Evolutionary conservation across 257 asterid genomes (phyloP).

Genomic region (Cinchona pubescens): DNA sequence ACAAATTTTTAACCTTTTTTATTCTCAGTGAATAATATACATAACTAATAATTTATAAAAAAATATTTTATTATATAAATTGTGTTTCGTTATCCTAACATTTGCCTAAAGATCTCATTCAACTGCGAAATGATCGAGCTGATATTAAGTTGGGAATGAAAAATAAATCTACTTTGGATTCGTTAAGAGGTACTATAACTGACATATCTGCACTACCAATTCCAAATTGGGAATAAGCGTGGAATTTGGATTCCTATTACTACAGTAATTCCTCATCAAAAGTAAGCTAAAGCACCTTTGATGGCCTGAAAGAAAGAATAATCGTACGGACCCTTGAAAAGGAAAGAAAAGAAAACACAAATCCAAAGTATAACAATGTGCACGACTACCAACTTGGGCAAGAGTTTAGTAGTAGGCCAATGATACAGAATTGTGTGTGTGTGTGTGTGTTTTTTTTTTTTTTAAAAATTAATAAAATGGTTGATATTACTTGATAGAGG

Average conservation of each 20-base stretch:
- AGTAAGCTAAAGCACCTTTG: neutral
- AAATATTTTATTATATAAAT: too few species aligned
- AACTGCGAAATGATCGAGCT: neutral
- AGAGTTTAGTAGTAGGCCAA: too few species aligned
- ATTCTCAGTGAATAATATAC: too few species aligned
- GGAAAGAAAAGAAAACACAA: neutral
- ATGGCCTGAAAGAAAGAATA: neutral
- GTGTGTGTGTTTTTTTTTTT: too few species aligned
- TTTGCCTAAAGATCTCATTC: neutral
- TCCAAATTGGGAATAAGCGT: neutral
- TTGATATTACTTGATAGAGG: too few species aligned
- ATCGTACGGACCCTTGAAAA: neutral
- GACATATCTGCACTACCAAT: neutral
- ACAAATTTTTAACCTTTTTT: too few species aligned
- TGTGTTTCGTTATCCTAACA: too few species aligned
- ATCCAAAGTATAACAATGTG: too few species aligned
- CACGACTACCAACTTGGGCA: neutral
- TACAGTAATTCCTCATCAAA: neutral
- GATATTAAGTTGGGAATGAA: slow-evolving; percentile 1
- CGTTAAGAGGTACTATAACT: neutral
- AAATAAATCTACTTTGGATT: slow-evolving; percentile 13
- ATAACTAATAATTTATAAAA: too few species aligned
- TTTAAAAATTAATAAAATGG: too few species aligned
- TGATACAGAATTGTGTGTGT: too few species aligned
- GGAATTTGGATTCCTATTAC: neutral